phyloP scores from a whole-genome alignment of 108 stramenopile genomes.

The Ochromonas danica region DNA sequence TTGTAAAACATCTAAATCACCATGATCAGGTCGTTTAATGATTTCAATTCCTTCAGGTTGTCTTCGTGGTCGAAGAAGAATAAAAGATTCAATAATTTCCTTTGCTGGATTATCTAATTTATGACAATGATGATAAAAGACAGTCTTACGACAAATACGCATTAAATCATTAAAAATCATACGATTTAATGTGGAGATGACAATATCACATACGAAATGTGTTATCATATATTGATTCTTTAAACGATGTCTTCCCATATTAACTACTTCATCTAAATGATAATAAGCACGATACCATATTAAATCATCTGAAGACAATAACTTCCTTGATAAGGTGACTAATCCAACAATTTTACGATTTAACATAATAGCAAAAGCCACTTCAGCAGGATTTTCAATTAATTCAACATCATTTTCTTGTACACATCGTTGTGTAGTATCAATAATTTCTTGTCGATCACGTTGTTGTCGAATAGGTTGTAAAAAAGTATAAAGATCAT shows the following conservation, averaged over 20 bases:
- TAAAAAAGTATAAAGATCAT: background rate
- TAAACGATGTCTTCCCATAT: background rate
- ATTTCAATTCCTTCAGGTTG: background rate
- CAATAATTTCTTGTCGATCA: background rate
- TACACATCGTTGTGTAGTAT: background rate
- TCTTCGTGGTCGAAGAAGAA: background rate
- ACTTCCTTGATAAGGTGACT: background rate
- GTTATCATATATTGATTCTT: background rate
- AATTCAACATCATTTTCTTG: conserved; percentile 24
- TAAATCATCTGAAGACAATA: conserved; percentile 5
- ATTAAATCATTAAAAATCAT: conserved; percentile 5
- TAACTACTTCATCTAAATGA: background rate
- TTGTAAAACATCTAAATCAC: background rate
- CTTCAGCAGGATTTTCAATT: background rate
- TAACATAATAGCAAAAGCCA: background rate
- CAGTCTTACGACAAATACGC: background rate
- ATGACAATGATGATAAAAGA: background rate
- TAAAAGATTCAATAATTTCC: background rate
- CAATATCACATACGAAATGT: background rate
- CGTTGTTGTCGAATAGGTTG: background rate
- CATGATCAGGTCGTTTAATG: no score
- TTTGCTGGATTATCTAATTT: background rate
- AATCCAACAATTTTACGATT: background rate
- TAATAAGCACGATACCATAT: conserved; percentile 3
- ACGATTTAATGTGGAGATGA: background rate